Base-by-base conservation (phyloP, 192 early-diverging fungal species). In the Umbelopsis vinacea region DNA sequence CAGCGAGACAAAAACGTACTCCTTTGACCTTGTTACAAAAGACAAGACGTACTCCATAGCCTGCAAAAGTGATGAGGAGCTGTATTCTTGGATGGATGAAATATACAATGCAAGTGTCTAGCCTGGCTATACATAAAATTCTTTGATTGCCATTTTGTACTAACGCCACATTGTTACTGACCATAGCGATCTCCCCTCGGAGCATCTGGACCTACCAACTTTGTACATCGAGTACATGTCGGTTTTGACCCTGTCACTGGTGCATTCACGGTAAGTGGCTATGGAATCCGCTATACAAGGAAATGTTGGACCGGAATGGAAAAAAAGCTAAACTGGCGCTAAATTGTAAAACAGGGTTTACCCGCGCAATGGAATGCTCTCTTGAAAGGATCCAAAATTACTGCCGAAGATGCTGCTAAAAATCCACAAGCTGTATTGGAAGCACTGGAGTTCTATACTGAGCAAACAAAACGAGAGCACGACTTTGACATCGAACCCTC, bases 21-120 rank as follows among this genome's bases (percentile, higher is more conserved):
- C 93, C 74, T 95, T 99, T 76, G 96, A 97, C 76, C 86, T 99
- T 46, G 88, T 89, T 52, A 96, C 96, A 37, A 95, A 93, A 77
- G 97, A 97, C 57, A 93, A 94, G 84, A 92, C 91, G 53, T 98
- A 95, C 78, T 96, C 90, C 78, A 85, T 99, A 46, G 88, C 94
- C 19, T 96, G 94, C 78, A 94, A 92, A 76, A 95, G 88, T 74
- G 97, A 99, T 76, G 95, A 97, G 76, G 97, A 99, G 73, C 84
- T 99, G 35, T 99, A 99, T 81, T 92, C 92, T 48, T 99, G 97
- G 97, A 94, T 98, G 88, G 97, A 99, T 75, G 93, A 95, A 79
- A 93, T 99, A 81, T 98, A 98, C 82, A 92, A 92, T 76, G 92
- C 92, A 76, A 76, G 74, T 52, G 38, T 15, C 24, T 46, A 35